These are phyloP conservation scores for Onygena corvina DNA, from an alignment of 2,329 filamentous ascomycete species.

Conservation along the genomic window DNA sequence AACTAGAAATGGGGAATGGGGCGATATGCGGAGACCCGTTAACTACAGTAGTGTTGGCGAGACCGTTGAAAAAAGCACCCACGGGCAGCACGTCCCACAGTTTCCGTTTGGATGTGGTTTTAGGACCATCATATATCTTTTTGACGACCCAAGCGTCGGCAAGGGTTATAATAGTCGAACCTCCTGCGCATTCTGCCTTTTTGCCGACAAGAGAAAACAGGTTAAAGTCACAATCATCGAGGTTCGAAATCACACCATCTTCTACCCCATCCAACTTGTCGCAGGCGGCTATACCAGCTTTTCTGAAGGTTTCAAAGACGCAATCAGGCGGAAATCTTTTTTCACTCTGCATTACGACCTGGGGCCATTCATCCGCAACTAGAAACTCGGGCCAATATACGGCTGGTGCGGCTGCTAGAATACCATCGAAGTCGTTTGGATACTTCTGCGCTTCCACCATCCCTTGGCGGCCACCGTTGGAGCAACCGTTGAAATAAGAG, in stretches of 20 bases:
- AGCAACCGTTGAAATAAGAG: conserved; percentile 8
- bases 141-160: neutral
- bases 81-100: neutral
- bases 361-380: neutral
- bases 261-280: neutral
- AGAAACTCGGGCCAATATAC: neutral
- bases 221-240: neutral
- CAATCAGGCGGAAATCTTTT: neutral
- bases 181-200: neutral
- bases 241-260: neutral
- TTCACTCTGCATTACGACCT: neutral
- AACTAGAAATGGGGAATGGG: neutral
- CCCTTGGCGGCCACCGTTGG: conserved; percentile 7
- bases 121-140: neutral
- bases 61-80: neutral
- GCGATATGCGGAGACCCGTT: neutral
- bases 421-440: conserved; percentile 6
- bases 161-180: neutral
- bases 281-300: neutral
- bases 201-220: neutral
- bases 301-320: neutral
- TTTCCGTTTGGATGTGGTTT: neutral
- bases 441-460: conserved; percentile 5
- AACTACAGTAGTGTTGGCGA: neutral
- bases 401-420: conserved; percentile 3